Conservation (phyloP, 208 protist species). For the Trypanosoma rangeli region DNA sequence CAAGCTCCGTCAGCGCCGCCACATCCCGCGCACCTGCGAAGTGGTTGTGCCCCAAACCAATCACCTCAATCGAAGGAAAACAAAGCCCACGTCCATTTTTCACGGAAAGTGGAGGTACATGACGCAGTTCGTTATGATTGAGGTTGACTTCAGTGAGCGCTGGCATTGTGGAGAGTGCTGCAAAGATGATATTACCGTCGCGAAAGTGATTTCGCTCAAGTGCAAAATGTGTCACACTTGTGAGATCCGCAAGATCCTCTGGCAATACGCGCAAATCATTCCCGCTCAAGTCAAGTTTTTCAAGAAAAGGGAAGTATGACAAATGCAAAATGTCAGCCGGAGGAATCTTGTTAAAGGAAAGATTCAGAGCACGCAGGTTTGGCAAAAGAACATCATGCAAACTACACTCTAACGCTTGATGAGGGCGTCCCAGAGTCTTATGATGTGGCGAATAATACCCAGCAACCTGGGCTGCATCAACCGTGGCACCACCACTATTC, state of each 20-base stretch:
- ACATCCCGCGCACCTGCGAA: constrained; percentile 44
- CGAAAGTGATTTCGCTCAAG: constrained; percentile 77
- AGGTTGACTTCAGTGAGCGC: constrained; percentile 83
- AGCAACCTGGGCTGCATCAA: neutral
- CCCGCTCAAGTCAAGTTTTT: constrained; percentile 82
- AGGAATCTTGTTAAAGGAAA: constrained; percentile 84
- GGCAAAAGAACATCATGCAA: constrained; percentile 54
- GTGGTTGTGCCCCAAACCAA: constrained; percentile 65
- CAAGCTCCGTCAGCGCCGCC: constrained; percentile 54
- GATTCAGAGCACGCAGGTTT: constrained; percentile 63
- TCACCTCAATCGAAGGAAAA: constrained; percentile 73
- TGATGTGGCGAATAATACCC: constrained; percentile 21
- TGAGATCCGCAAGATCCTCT: constrained; percentile 62
- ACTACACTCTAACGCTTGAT: constrained; percentile 12
- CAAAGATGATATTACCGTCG: constrained; percentile 49
- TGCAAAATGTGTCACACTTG: constrained; percentile 80
- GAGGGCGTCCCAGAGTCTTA: neutral
- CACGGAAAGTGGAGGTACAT: constrained; percentile 57
- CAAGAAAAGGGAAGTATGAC: constrained; percentile 60
- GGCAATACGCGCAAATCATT: constrained; percentile 74
- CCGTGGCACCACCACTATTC: neutral
- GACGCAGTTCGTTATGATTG: constrained; percentile 67
- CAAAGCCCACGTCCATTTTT: constrained; percentile 40
- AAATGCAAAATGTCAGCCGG: constrained; percentile 53
- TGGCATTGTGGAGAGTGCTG: constrained; percentile 78